Evolutionary conservation across 805 yeast species (phyloP), one percentile per base, ranked within the genome.

Genomic region (Wickerhamiella parazyma): DNA sequence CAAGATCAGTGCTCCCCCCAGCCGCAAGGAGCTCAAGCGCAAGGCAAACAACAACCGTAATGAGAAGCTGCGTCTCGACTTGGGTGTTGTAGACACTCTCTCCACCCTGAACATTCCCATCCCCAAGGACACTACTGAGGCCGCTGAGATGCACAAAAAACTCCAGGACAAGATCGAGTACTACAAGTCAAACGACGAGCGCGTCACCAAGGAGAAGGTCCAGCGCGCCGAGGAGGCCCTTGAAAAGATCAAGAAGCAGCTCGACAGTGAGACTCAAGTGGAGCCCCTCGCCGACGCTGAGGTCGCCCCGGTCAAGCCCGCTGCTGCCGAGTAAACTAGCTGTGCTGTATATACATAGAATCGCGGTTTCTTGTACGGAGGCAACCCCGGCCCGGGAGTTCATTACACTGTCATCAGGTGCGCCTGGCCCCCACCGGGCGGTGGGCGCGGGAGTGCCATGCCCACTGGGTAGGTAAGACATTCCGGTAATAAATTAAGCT

Each of bases 191-290:
- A 76, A 77, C 64, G 94, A 85, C 68, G 87, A 78, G 48, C 82
- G 76, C 45, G 82, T 78, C 57, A 84, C 96, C 48, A 72, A 76
- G 60, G 73, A 74, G 62, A 80, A 81, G 61, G 69, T 81, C 51
- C 82, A 72, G 55, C 71, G 71, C 51, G 94, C 91, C 41, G 77
- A 84, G 66, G 79, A 77, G 45, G 80, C 80, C 62, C 72, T 84
- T 51, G 80, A 78, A 49, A 71, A 78, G 58, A 64, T 83, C 48
- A 79, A 78, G 49, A 69, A 65, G 49, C 42, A 38, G 42, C 24
- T 38, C 29, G 33, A 12, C n/a, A 11, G n/a, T n/a, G n/a, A n/a
- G n/a, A n/a, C 33, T 45, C 8, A 21, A 21, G 24, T 21, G 24
- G 44, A 6, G 29, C 41, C n/a, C 45, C 49, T 17, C 45, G 20